Base-by-base conservation (phyloP, 768 basidiomycete species). In the Sutorius australiensis region DNA sequence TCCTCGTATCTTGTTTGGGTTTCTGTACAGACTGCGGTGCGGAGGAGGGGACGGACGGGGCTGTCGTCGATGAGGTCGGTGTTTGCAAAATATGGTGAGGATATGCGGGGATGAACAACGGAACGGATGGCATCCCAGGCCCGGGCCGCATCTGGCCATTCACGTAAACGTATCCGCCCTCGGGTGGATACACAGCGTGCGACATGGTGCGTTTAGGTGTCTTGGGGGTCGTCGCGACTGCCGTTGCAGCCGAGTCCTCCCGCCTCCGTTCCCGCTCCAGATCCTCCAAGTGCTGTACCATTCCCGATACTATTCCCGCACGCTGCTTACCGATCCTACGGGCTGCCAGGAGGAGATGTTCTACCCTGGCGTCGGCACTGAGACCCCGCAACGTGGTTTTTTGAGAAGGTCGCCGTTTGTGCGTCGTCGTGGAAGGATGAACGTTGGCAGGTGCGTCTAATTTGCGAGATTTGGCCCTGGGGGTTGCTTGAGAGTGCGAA, bases 261-360 rank as follows among this genome's bases (percentile, higher is more conserved):
- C 61, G 56, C 42, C 55, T 53, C 13, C 57, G 53, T 50, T 67
- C 68, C 28, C 57, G 72, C 19, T 66, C 62, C 9, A 65, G 63
- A 32, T 74, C 74, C 14, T 68, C 65, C 44, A 70, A 56, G 19
- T 66, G 66, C 6, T 72, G 70, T 17, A 72, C 64, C 60, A 82
- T 65, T 6, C 84, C 84, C 0, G 81, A 77, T 19, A 83, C 64
- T n/a, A 80, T 63, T 5, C 76, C 76, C 0, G 82, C 79, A 8
- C 87, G 79, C 49, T 81, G 75, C 31, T 80, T 77, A 5, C 87
- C 87, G 4, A 89, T 75, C 48, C 73, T 82, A n/a, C 86, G 79
- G 9, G 86, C 83, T 3, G 88, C 88, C 12, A 87, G 71, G 2
- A 91, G 73, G 11, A 89, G 70, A 59, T 87, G 87, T 59, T 90